Conservation (phyloP, 164 flowering plant species). For the Cinnamomum micranthum region DNA sequence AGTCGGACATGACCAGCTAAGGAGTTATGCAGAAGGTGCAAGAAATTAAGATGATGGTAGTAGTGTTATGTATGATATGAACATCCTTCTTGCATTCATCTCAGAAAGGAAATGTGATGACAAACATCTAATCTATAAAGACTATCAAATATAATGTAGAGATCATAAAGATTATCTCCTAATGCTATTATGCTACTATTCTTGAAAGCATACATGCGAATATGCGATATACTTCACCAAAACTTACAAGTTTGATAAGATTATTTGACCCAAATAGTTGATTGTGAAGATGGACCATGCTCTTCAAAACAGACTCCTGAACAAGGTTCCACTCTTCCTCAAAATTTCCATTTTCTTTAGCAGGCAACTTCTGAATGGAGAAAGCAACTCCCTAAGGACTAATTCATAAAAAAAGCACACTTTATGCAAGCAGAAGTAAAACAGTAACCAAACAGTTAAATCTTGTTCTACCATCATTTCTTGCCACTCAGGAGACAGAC, state of each 20-base stretch:
- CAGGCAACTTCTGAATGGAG: slow-evolving; percentile 29
- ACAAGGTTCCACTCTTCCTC: slow-evolving; percentile 56
- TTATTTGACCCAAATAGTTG: slow-evolving; percentile 66
- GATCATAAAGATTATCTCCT: not conserved
- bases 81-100: not conserved
- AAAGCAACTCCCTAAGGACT: not conserved
- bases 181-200: not conserved
- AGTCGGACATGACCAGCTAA: too few relatives aligned
- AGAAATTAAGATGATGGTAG: too few relatives aligned
- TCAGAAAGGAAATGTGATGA: not conserved
- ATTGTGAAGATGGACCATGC: slow-evolving; percentile 50
- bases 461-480: slow-evolving; percentile 50
- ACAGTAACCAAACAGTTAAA: slow-evolving; percentile 31
- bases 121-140: not conserved
- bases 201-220: not conserved
- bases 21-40: too few relatives aligned
- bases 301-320: slow-evolving; percentile 43
- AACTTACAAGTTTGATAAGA: slow-evolving; percentile 49
- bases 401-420: not conserved
- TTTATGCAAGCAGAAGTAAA: not conserved
- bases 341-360: slow-evolving; percentile 30
- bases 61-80: not conserved
- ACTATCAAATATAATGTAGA: not conserved
- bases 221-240: not conserved
- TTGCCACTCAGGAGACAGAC: slow-evolving; percentile 63